Percentiles rank a stretch among this genome's conserved stretches.
phyloP scores from a whole-genome alignment of 306 rosid species.

The Cucumis hystrix region DNA sequence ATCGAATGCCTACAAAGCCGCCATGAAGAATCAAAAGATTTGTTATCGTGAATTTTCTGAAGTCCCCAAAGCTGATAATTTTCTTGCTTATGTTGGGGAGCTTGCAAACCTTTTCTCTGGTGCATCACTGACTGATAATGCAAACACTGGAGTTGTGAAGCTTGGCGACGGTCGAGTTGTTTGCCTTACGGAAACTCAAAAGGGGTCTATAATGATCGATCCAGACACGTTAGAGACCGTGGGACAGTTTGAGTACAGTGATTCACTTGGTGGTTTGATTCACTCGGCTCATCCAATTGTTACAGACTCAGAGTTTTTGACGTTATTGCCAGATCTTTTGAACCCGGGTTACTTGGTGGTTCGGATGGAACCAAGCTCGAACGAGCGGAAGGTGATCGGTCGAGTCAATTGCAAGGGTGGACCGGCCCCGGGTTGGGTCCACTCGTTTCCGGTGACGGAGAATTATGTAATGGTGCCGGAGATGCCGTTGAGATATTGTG shows the following conservation, averaged over 20 bases:
- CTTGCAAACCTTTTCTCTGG: constrained; percentile 70
- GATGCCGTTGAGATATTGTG: constrained; percentile 81
- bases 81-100: constrained; percentile 59
- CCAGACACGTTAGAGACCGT: constrained; percentile 56
- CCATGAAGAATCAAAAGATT: constrained; percentile 47
- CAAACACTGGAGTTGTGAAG: constrained; percentile 74
- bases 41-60: constrained; percentile 92
- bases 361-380: constrained; percentile 60
- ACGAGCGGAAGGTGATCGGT: constrained; percentile 65
- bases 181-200: constrained; percentile 87
- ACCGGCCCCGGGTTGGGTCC: constrained; percentile 86
- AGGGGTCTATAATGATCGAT: constrained; percentile 67
- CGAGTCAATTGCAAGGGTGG: constrained; percentile 58
- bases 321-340: constrained; percentile 66
- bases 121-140: constrained; percentile 67
- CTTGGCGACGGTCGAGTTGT: constrained; percentile 84
- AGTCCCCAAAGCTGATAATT: constrained; percentile 55
- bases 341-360: constrained; percentile 68
- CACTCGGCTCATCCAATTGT: constrained; percentile 94
- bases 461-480: constrained; percentile 71
- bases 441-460: constrained; percentile 71
- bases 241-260: constrained; percentile 66
- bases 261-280: constrained; percentile 63
- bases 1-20: constrained; percentile 68
- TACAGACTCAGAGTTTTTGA: constrained; percentile 55